Base-by-base conservation (phyloP, 2,329 filamentous ascomycete genomes). In the Leptographium lundbergii region DNA sequence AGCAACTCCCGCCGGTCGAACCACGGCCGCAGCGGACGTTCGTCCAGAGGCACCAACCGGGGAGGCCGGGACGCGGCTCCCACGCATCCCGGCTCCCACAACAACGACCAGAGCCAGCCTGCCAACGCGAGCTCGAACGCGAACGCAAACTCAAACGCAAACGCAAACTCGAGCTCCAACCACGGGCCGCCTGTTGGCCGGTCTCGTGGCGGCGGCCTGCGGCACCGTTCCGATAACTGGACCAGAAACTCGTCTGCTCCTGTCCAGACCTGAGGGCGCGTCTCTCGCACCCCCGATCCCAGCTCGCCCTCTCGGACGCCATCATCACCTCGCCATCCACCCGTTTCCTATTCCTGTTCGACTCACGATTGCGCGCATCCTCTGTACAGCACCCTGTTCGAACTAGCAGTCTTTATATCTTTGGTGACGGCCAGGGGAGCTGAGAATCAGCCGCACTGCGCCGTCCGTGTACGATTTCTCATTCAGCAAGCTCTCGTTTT, bases 1-100 rank as follows among this genome's bases (percentile, higher is more conserved):
- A 65, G 63, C 63, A 65, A 65, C 50, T 42, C 61, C 13, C 62
- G 61, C 2, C 62, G 61, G 22, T 57, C 56, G 11, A 56, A 47
- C n/a, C 59, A 57, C 39, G 57, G 59, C 2, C 59, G 61, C 25
- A 53, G 57, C 22, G 56, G 60, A 24, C 56, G 58, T 22, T 47
- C 47, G 3, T 58, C 57, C 17, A 22, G 58, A 2, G 56, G 56
- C 34, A 17, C 17, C 24, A 61, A 61, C 54, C 59, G 59, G 50
- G 54, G 48, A 50, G 54, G 48, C 36, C 60, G 58, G 4, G 63
- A 64, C 29, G 32, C 57, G 4, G 54, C 54, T 6, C 61, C 59
- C 57, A 52, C 53, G 17, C 57, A 61, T 19, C 59, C 63, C 0
- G 63, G 62, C 11, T 60, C 59, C n/a, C 59, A 61, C 51, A 51